Base-by-base conservation (phyloP, 108 stramenopile species). In the Mediolabrus comicus region DNA sequence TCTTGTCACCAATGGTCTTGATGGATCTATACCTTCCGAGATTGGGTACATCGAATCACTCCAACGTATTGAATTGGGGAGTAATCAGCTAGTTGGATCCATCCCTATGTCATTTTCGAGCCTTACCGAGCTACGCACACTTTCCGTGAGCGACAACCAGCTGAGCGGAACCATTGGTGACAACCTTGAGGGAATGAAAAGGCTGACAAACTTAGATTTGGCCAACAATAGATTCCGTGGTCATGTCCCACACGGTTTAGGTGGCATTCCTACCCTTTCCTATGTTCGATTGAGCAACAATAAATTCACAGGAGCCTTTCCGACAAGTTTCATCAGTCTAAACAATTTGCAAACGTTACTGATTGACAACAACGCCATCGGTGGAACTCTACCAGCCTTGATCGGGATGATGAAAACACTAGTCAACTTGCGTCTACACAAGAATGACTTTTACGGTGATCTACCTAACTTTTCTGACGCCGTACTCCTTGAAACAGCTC, bases 311-410 rank as follows among this genome's bases (percentile, higher is more conserved):
- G 77, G 76, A 17, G 34, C 64, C 19, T 73, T 82, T 28, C 78
- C 65, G 3, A 61, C 54, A 17, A 71, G 57, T 25, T 63, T 72
- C 51, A 59, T 38, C 22, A 65, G 64, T 46, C 83, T 81, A 34
- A 58, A 49, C 16, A 72, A 65, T 63, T 77, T 81, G 0, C 46
- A 65, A 24, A 69, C 75, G 1, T 19, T 62, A 27, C 55, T 59
- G n/a, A 55, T 87, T 2, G 81, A 82, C 30, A 59, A 71, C 46
- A 82, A 82, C 34, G 72, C 77, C 55, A 28, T 82, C 4, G 69
- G 61, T 26, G 74, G 74, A 27, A 24, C 65, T 7, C 62, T 82
- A n/a, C 81, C 81, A 17, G 9, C 72, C 0, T 39, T 70, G 43
- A 51, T 84, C 19, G 83, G 80, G 2, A 17, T 53, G 55, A 68